Evolutionary conservation across 2,329 filamentous ascomycete species (phyloP).

Genomic region (Talaromyces sp.): DNA sequence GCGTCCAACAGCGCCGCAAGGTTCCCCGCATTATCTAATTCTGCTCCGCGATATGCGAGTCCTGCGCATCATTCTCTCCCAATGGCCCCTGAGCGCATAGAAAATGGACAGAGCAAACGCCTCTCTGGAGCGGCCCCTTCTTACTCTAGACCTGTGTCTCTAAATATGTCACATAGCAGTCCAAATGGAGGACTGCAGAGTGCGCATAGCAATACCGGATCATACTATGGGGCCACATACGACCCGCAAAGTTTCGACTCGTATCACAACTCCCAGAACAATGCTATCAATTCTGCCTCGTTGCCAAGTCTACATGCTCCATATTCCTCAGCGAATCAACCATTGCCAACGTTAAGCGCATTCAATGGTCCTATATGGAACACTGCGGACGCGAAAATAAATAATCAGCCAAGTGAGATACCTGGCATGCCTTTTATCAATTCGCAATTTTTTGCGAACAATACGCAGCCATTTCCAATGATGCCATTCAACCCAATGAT

Average conservation of each 20-base stretch:
- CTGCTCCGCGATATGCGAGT: conserved; percentile 2
- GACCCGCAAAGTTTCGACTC: not conserved
- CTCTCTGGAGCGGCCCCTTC: not conserved
- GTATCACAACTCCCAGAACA: not conserved
- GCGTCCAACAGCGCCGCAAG: conserved; percentile 10
- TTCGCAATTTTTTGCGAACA: conserved; percentile 11
- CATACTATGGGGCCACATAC: not conserved
- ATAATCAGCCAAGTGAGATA: not conserved
- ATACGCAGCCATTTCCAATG: conserved; percentile 10
- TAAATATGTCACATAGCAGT: not conserved
- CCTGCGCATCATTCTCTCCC: conserved; percentile 4
- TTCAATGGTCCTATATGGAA: conserved; percentile 11
- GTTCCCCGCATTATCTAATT: not conserved
- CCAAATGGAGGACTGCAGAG: not conserved
- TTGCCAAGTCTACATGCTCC: not conserved
- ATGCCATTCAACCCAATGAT: conserved; percentile 14
- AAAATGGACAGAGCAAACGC: not conserved
- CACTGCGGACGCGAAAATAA: not conserved
- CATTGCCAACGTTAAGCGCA: conserved; percentile 3
- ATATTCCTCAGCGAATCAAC: not conserved
- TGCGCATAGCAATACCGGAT: not conserved
- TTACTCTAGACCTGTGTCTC: not conserved
- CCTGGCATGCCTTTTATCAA: conserved; percentile 12
- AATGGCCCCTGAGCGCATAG: conserved; percentile 2
- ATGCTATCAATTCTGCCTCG: not conserved